Base-by-base conservation (phyloP, 345 rosid species). In the Ceriops tagal region DNA sequence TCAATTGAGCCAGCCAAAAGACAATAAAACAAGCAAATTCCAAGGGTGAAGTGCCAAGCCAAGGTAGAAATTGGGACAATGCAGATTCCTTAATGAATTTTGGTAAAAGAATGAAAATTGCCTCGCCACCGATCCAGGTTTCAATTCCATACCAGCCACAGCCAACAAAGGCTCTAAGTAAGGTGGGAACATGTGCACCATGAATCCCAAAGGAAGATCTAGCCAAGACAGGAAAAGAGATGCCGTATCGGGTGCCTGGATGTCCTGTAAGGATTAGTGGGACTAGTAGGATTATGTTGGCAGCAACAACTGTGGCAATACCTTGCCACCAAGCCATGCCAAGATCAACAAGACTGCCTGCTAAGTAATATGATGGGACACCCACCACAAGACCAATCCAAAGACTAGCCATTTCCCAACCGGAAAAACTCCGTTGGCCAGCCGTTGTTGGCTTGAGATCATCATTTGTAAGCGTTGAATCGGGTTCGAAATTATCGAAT, bases 291-390 rank as follows among this genome's bases (percentile, higher is more conserved):
- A 93, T 86, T 8, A 85, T 8, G 64, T 93, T 93, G 67, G 98
- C 98, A 3, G 77, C 81, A 61, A 93, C 89, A 31, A 93, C 97
- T 3, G 95, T 91, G 20, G 89, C 89, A 57, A 93, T 86, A 7
- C 96, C 98, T 80, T 93, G 98, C 98, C 98, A 93, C 98, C 98
- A 93, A 5, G 98, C 87, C 98, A 93, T 93, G 47, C 98, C 98
- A 7, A 93, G 79, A 66, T 93, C 97, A 0, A 91, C 98, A 19
- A 93, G 80, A 79, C 91, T 86, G 0, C 96, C 98, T 0, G 98
- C 98, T 7, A 93, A 75, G 84, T 91, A 93, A 61, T 88, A 93
- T 0, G 98, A 61, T 24, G 98, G 98, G 18, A 93, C 97, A 30
- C 98, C 98, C 19, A 91, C 96, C 11, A 91, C 98, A 3, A 93